phyloP scores from a whole-genome alignment of 2,329 filamentous ascomycete genomes.

The Verticillium tricorpus region DNA sequence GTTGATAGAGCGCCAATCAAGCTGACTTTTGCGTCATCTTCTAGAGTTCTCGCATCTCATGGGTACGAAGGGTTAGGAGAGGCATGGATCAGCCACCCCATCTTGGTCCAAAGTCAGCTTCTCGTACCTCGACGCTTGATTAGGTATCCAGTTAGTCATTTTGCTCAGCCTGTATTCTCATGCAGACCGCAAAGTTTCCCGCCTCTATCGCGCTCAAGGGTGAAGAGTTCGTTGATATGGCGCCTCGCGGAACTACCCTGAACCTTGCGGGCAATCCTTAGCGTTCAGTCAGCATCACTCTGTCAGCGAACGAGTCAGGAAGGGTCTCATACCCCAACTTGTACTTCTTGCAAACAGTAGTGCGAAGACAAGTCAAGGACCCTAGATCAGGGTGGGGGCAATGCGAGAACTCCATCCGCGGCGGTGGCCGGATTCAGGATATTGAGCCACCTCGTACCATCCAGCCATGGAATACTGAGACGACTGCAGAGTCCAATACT shows the following conservation, averaged over 20 bases:
- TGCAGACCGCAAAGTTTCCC: too few species aligned
- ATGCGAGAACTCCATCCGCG: background rate
- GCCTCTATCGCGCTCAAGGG: background rate
- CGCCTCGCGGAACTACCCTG: background rate
- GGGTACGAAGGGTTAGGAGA: too few species aligned
- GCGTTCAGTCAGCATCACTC: background rate
- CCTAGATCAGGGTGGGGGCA: background rate
- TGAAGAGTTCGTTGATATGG: background rate
- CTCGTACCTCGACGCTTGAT: too few species aligned
- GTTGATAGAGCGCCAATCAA: too few species aligned
- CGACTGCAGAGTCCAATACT: background rate
- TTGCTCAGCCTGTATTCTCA: too few species aligned
- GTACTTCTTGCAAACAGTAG: background rate
- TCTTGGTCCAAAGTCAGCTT: too few species aligned
- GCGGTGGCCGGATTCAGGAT: background rate
- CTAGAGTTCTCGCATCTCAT: too few species aligned
- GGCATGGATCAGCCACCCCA: too few species aligned
- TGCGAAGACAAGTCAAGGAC: background rate
- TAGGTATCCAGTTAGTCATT: too few species aligned
- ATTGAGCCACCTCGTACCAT: background rate
- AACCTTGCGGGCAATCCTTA: background rate
- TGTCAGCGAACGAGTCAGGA: background rate
- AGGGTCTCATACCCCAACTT: background rate
- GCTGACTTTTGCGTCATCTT: too few species aligned
- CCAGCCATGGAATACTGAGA: background rate